Conservation (phyloP, 1,284 basidiomycete genomes). For the Cutaneotrichosporon sp. region DNA sequence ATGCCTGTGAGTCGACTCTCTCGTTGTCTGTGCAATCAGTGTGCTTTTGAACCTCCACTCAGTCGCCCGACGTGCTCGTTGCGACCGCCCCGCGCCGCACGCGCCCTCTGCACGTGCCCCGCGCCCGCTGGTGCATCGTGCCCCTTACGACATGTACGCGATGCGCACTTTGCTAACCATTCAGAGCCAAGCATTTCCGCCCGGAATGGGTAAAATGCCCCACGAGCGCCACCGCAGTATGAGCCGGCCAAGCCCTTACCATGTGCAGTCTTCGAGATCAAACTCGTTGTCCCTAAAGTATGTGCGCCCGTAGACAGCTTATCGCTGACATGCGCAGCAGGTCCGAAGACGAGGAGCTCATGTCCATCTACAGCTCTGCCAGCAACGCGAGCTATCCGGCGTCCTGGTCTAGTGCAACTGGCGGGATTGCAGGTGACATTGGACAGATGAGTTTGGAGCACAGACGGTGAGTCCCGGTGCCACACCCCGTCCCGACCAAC, state of each 20-base stretch:
- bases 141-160: background rate
- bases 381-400: conserved; percentile 20
- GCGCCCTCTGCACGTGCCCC: background rate
- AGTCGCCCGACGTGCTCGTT: too few species aligned
- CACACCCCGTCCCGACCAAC: background rate
- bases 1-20: conserved; percentile 10
- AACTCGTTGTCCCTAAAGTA: conserved; percentile 32
- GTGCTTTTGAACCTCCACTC: too few species aligned
- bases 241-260: conserved; percentile 31
- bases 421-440: conserved; percentile 24
- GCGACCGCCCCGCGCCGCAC: background rate
- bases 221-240: conserved; percentile 21
- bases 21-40: background rate
- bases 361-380: conserved; percentile 23
- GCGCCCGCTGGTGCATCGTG: background rate
- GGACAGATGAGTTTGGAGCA: conserved; percentile 31
- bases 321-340: conserved; percentile 16
- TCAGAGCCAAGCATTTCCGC: conserved; percentile 1
- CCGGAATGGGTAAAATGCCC: conserved; percentile 2
- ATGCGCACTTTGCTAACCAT: background rate
- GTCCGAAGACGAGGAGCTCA: conserved; percentile 34
- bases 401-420: conserved; percentile 24
- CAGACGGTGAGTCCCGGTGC: conserved; percentile 21
- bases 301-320: background rate
- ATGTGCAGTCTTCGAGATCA: conserved; percentile 24